Evolutionary conservation across 306 rosid genomes (phyloP).

Genomic region (Oxytropis ochrocephala): DNA sequence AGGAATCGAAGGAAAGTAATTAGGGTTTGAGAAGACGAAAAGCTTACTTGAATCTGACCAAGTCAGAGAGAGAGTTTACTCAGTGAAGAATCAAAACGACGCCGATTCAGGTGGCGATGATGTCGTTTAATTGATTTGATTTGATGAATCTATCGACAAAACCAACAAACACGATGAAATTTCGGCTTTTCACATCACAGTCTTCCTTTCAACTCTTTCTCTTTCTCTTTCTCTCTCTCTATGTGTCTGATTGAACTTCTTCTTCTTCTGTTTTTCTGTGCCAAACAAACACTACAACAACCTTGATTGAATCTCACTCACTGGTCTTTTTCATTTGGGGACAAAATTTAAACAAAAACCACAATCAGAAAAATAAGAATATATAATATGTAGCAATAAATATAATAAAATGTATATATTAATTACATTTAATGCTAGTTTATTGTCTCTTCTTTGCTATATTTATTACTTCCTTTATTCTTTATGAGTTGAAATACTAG

Average conservation of each 20-base stretch:
- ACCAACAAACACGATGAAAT: neutral
- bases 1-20: constrained; percentile 28
- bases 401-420: too few relatives aligned
- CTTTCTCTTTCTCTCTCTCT: neutral
- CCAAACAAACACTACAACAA: neutral
- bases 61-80: neutral
- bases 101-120: constrained; percentile 31
- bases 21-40: constrained; percentile 43
- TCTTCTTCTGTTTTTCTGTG: neutral
- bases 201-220: neutral
- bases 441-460: too few relatives aligned
- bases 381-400: too few relatives aligned
- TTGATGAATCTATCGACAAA: neutral
- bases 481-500: too few relatives aligned
- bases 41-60: constrained; percentile 46
- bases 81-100: constrained; percentile 19
- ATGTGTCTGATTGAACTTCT: neutral
- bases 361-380: neutral
- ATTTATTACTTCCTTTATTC: too few relatives aligned
- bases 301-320: neutral
- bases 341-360: neutral
- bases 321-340: neutral
- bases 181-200: neutral
- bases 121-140: neutral
- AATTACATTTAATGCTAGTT: too few relatives aligned